phyloP scores from a whole-genome alignment of 352 stramenopile species.

The Phytopythium cucurbitacearum region DNA sequence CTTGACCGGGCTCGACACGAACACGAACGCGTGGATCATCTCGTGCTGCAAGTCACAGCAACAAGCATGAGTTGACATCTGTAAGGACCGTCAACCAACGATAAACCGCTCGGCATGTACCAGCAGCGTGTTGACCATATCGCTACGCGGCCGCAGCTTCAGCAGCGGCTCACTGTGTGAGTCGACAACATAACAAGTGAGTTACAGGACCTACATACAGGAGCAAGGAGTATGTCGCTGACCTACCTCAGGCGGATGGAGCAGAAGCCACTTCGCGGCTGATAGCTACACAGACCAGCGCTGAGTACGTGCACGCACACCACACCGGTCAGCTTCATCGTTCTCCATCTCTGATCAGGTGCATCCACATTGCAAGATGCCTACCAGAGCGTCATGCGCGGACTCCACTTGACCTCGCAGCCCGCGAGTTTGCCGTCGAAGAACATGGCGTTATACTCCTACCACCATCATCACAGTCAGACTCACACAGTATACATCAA shows the following conservation, averaged over 20 bases:
- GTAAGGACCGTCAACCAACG: background rate
- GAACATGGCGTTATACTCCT: constrained; percentile 85
- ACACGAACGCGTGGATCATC: constrained; percentile 90
- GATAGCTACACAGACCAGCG: constrained; percentile 77
- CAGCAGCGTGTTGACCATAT: constrained; percentile 86
- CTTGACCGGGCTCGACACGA: constrained; percentile 68
- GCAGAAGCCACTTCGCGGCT: constrained; percentile 72
- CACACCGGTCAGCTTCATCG: background rate
- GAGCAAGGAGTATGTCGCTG: background rate
- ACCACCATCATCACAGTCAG: background rate
- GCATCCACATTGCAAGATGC: background rate
- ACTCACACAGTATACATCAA: background rate
- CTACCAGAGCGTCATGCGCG: constrained; percentile 87
- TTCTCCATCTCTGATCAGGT: background rate
- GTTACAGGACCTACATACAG: background rate
- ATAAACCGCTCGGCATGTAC: constrained; percentile 13
- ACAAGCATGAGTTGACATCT: constrained; percentile 1
- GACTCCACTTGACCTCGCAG: constrained; percentile 88
- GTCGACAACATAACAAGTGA: background rate
- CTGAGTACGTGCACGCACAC: constrained; percentile 11
- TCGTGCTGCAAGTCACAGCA: constrained; percentile 51
- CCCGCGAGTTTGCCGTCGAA: constrained; percentile 71
- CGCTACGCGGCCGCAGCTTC: constrained; percentile 70
- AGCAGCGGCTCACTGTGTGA: constrained; percentile 65
- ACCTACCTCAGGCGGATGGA: constrained; percentile 76